Evolutionary conservation across 441 rosid genomes (phyloP).

Genomic region (Melastoma candidum): DNA sequence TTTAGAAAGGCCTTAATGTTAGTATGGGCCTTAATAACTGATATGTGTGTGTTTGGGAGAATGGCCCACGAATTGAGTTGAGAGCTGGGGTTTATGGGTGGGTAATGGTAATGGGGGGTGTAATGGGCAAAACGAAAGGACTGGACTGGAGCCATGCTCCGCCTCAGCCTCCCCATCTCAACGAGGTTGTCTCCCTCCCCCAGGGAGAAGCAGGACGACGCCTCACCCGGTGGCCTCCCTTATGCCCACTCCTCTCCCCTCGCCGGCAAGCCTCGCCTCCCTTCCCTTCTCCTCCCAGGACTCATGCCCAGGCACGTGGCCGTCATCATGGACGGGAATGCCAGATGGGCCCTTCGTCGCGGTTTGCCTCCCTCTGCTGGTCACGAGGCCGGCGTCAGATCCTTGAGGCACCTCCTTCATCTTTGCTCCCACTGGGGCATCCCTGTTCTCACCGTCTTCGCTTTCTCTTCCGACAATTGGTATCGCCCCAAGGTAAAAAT

Average conservation of each 20-base stretch:
- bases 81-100: too few relatives aligned
- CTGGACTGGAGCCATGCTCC: background rate
- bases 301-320: constrained; percentile 76
- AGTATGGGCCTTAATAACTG: too few relatives aligned
- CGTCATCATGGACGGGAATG: constrained; percentile 82
- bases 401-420: constrained; percentile 38
- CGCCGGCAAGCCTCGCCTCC: constrained; percentile 17
- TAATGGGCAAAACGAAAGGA: too few relatives aligned
- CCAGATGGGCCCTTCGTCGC: constrained; percentile 43
- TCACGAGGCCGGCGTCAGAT: constrained; percentile 50
- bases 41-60: too few relatives aligned
- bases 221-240: background rate
- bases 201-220: constrained; percentile 15
- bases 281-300: constrained; percentile 35
- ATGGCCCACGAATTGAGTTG: too few relatives aligned
- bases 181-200: constrained; percentile 13
- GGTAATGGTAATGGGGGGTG: too few relatives aligned
- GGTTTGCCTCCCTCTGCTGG: constrained; percentile 43
- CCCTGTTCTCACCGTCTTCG: constrained; percentile 53
- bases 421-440: constrained; percentile 44
- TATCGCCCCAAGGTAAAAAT: constrained; percentile 39
- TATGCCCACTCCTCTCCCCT: background rate
- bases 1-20: too few relatives aligned
- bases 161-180: constrained; percentile 4
- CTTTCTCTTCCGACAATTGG: constrained; percentile 62